Base-by-base conservation (phyloP, 2,329 filamentous ascomycete genomes). In the Falciphora oryzae region DNA sequence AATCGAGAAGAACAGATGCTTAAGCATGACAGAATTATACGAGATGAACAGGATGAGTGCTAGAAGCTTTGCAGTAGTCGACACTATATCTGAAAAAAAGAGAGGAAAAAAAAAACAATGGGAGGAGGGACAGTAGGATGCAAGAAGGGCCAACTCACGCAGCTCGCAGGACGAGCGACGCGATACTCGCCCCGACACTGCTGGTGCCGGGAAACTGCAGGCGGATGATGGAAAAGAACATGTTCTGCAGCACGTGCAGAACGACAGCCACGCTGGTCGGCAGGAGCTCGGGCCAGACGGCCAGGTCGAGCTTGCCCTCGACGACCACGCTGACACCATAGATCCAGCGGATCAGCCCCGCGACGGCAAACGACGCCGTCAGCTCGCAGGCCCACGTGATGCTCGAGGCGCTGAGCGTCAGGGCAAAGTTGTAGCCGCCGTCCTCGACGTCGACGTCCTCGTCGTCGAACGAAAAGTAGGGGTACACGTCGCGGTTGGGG, bases 381-480 rank as follows among this genome's bases (percentile, higher is more conserved):
- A 89, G 79, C 78, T 90, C 87, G 73, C 87, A 89, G 2, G 77
- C 86, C 87, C 87, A 90, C 6, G 87, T 90, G 64, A 89, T 80
- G 65, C 79, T 77, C 25, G 85, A 87, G 65, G 86, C 86, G 69
- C 81, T 84, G 67, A 89, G 86, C 0, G 87, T 89, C 61, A 89
- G 77, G 57, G 78, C 74, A 70, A 89, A 89, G 69, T 87, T 85
- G 73, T 89, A 89, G 56, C 70, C 72, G 57, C 77, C 73, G 68
- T 80, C 78, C 63, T 72, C 72, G 57, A 75, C 74, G 28, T 76
- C 75, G 62, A 72, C 71, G 59, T 75, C 72, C 8, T 75, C 74
- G 65, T 77, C 75, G 71, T 87, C 85, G 73, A 90, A 90, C 32
- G 86, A 82, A 70, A 90, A 89, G 72, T 90, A 90, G 1, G 87